Evolutionary conservation across 1,139 yeast genomes (phyloP), one percentile per base, ranked within the genome.

Genomic region (Geotrichum fermentans): DNA sequence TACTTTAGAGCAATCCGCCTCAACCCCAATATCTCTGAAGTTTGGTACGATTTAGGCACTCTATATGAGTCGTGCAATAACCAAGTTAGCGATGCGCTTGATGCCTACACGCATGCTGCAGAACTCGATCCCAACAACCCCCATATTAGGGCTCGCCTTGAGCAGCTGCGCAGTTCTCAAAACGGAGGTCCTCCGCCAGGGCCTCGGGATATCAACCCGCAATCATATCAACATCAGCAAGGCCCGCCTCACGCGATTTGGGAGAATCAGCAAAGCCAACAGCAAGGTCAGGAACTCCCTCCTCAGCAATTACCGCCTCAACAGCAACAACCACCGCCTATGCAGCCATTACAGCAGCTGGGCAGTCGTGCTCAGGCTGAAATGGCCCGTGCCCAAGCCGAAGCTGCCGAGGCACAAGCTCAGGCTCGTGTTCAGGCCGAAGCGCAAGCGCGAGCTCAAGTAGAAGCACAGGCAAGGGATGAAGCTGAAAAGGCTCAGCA

Each of bases 11-110:
- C 98, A 13, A 92, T 92, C 55, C 77, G 97, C 59, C 78, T 92
- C 60, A 92, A 92, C 61, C 98, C 98, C 16, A 89, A 89, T 70
- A 86, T 92, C 58, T 82, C 94, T 54, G 98, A 92, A 68, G 98
- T 92, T 28, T 92, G 98, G 98, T 92, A 92, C 68, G 98, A 92
- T 69, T 77, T 92, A 64, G 98, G 98, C 52, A 92, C 97, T 1
- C 73, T 92, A 45, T 92, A 92, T 68, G 98, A 92, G 70, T 88
- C 97, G 28, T 92, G 98, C 70, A 92, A 90, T 70, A 90, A 90
- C 68, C 98, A 92, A 70, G 79, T 90, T 53, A 78, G 82, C 55
- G 98, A 92, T 65, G 98, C 98, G 1, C 73, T 92, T 56, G 97
- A 92, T 69, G 98, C 98, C 7, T 92, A 92, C 66, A 84, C 88